These are phyloP conservation scores for Halophytophthora polymorphica DNA, from an alignment of 352 stramenopile genomes.

Conservation along the genomic window DNA sequence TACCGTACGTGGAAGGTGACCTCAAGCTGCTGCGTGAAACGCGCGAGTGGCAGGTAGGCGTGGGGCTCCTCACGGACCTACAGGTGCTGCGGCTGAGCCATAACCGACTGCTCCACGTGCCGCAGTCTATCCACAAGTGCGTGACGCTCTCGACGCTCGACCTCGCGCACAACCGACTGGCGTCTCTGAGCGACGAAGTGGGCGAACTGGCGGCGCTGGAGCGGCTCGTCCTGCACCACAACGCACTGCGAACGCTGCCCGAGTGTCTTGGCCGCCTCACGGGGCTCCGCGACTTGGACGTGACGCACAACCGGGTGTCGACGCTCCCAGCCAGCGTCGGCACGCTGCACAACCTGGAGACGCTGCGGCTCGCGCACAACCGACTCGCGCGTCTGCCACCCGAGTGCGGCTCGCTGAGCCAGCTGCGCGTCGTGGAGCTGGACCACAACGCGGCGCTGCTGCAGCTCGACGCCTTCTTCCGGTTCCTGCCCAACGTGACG, in stretches of 20 bases:
- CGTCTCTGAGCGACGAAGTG: slow-evolving; percentile 36
- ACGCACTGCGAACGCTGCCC: slow-evolving; percentile 35
- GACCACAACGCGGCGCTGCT: slow-evolving; percentile 41
- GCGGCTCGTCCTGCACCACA: slow-evolving; percentile 40
- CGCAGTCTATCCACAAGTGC: slow-evolving; percentile 54
- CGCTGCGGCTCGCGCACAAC: slow-evolving; percentile 39
- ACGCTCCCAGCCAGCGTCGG: slow-evolving; percentile 41
- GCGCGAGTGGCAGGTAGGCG: slow-evolving; percentile 65
- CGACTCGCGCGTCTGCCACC: slow-evolving; percentile 39
- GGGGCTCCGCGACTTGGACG: slow-evolving; percentile 33
- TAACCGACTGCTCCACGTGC: slow-evolving; percentile 43
- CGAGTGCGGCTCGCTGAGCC: slow-evolving; percentile 29
- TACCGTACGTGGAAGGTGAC: slow-evolving; percentile 67
- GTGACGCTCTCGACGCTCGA: slow-evolving; percentile 36
- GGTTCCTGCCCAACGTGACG: slow-evolving; percentile 24
- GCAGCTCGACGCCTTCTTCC: slow-evolving; percentile 35
- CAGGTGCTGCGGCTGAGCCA: slow-evolving; percentile 45
- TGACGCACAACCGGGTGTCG: slow-evolving; percentile 40
- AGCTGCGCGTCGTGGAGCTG: slow-evolving; percentile 29
- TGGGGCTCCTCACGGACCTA: slow-evolving; percentile 43
- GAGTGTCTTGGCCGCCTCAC: slow-evolving; percentile 37
- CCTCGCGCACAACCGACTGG: slow-evolving; percentile 50
- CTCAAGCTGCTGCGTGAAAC: slow-evolving; percentile 69
- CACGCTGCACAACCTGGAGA: slow-evolving; percentile 34
- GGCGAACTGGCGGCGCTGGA: slow-evolving; percentile 33